Percentiles rank a stretch among this genome's conserved stretches.
phyloP scores from a whole-genome alignment of 2,329 filamentous ascomycete species.

The Curvularia sp. region DNA sequence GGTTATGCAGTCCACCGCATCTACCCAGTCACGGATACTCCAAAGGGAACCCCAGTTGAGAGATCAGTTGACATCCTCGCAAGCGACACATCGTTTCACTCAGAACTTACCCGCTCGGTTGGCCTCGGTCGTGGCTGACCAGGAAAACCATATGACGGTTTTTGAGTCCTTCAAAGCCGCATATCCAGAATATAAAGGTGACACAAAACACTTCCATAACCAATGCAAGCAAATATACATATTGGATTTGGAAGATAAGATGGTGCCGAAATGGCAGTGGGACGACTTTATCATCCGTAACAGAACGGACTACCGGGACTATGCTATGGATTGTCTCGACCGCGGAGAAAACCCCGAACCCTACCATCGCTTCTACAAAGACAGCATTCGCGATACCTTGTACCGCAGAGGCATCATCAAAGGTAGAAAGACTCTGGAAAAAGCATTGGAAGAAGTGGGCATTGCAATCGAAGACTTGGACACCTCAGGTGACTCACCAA shows the following conservation, averaged over 20 bases:
- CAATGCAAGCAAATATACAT: constrained; percentile 40
- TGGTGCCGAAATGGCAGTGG: constrained; percentile 50
- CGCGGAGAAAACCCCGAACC: constrained; percentile 34
- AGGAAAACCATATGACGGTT: constrained; percentile 12
- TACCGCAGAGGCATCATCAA: constrained; percentile 37
- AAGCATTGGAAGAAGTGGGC: constrained; percentile 35
- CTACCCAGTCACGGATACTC: neutral
- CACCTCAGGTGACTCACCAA: neutral
- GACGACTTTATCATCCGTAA: constrained; percentile 51
- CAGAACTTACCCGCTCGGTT: neutral
- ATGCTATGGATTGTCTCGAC: constrained; percentile 33
- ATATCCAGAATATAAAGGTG: constrained; percentile 49
- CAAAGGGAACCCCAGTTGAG: constrained; percentile 1
- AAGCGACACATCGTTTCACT: neutral
- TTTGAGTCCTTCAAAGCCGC: constrained; percentile 41
- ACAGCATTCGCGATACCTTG: constrained; percentile 37
- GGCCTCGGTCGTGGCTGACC: neutral
- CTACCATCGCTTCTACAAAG: constrained; percentile 48
- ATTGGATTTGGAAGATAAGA: constrained; percentile 41
- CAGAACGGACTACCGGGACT: constrained; percentile 42
- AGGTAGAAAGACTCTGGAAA: constrained; percentile 25
- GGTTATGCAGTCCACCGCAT: neutral
- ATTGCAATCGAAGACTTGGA: neutral
- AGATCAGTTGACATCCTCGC: neutral
- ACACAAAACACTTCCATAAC: constrained; percentile 42